phyloP scores from a whole-genome alignment of 2,329 filamentous ascomycete genomes.

The Pseudocercospora fuligena region DNA sequence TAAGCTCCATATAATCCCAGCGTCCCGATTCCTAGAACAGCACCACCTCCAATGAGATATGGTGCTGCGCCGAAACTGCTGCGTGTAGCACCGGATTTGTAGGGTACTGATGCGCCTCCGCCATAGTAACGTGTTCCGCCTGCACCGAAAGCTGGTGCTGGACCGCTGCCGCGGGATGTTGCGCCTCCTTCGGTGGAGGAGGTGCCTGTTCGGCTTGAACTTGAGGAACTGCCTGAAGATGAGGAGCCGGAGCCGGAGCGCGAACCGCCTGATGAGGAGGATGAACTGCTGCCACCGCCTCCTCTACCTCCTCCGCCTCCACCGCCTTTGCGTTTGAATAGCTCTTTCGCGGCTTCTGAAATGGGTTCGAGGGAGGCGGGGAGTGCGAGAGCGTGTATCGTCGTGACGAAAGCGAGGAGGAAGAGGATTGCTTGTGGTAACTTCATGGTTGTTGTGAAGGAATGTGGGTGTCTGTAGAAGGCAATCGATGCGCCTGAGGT shows the following conservation, averaged over 20 bases:
- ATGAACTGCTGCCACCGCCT: conserved; percentile 41
- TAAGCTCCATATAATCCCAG: conserved; percentile 69
- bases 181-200: conserved; percentile 32
- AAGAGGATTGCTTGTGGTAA: conserved; percentile 34
- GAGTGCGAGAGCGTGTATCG: conserved; percentile 39
- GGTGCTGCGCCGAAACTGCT: conserved; percentile 56
- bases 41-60: conserved; percentile 57
- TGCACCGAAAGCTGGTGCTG: conserved; percentile 61
- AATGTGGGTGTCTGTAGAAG: neutral
- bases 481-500: neutral
- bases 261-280: conserved; percentile 31
- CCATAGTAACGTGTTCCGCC: conserved; percentile 65
- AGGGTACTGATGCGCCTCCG: conserved; percentile 63
- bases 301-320: conserved; percentile 51
- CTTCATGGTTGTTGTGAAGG: conserved; percentile 33
- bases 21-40: conserved; percentile 48
- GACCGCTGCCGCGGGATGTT: conserved; percentile 64
- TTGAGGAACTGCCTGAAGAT: conserved; percentile 25
- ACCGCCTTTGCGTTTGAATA: conserved; percentile 55
- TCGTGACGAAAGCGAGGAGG: conserved; percentile 38
- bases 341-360: conserved; percentile 38
- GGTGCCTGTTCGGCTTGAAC: conserved; percentile 26
- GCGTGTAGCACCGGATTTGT: conserved; percentile 57
- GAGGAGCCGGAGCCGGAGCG: conserved; percentile 29
- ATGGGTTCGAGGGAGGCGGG: conserved; percentile 40